A percentile compares a stretch with the other conserved stretches of the same genome.
phyloP scores from a whole-genome alignment of 2,329 filamentous ascomycete species.

The Apiospora hydei region DNA sequence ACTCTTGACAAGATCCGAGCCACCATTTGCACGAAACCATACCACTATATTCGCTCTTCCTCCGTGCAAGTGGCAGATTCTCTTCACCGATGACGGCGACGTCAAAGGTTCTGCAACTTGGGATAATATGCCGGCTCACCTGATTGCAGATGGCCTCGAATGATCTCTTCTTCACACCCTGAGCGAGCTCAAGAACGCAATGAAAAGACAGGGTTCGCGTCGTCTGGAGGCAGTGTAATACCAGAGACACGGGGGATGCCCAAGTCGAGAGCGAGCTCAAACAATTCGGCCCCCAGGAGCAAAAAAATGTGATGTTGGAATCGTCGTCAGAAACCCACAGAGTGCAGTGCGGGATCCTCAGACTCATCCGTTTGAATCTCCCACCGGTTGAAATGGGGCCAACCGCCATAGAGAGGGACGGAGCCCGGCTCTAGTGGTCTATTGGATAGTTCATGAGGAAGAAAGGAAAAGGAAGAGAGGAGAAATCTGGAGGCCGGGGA shows the following conservation, averaged over 20 bases:
- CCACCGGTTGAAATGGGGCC: neutral
- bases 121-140: neutral
- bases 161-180: slow-evolving; percentile 4
- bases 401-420: neutral
- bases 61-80: neutral
- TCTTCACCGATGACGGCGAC: neutral
- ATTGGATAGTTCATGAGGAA: neutral
- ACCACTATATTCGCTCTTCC: neutral
- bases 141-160: neutral
- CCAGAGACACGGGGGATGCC: slow-evolving; percentile 9
- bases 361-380: neutral
- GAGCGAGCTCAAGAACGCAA: neutral
- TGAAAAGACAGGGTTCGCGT: slow-evolving; percentile 8
- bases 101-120: neutral
- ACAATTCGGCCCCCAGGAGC: neutral
- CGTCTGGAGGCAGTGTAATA: slow-evolving; percentile 12
- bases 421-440: neutral
- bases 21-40: neutral
- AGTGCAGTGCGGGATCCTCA: neutral
- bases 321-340: neutral
- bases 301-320: neutral
- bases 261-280: slow-evolving; percentile 6
- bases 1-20: neutral
- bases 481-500: slow-evolving; percentile 10
- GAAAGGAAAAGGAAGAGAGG: neutral